A percentile compares a stretch with the other conserved stretches of the same genome.
phyloP scores from a whole-genome alignment of 2,329 filamentous ascomycete species.

The Diplodia intermedia region DNA sequence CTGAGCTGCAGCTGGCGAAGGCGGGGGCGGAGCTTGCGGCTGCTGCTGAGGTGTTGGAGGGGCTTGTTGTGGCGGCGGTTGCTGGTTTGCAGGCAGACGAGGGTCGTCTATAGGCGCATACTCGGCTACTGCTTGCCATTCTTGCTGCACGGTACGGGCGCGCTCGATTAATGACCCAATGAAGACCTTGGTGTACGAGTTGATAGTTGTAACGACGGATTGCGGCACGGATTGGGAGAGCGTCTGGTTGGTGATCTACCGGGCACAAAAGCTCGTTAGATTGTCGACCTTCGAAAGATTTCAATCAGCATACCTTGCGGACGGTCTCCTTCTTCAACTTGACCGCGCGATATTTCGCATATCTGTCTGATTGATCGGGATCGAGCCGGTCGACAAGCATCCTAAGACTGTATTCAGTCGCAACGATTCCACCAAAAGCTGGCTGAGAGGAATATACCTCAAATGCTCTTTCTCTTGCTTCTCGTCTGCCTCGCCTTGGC shows the following conservation, averaged over 20 bases:
- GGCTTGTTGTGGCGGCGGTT: slow-evolving; percentile 14
- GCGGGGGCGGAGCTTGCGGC: slow-evolving; percentile 45
- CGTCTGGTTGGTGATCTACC: slow-evolving; percentile 76
- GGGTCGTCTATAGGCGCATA: slow-evolving; percentile 62
- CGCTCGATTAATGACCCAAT: slow-evolving; percentile 77
- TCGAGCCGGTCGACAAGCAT: slow-evolving; percentile 72
- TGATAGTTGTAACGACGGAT: slow-evolving; percentile 77
- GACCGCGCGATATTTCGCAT: slow-evolving; percentile 72
- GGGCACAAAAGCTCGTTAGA: slow-evolving; percentile 1
- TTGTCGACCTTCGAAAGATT: neutral
- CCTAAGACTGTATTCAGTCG: slow-evolving; percentile 35
- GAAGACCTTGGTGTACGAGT: slow-evolving; percentile 77
- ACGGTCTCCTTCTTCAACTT: slow-evolving; percentile 74
- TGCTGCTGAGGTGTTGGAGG: slow-evolving; percentile 28
- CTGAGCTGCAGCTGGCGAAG: slow-evolving; percentile 37
- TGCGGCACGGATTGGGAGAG: slow-evolving; percentile 79
- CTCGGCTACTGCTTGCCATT: slow-evolving; percentile 67
- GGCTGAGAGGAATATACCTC: slow-evolving; percentile 42
- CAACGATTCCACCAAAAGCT: neutral
- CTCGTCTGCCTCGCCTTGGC: slow-evolving; percentile 64
- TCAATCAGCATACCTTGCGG: slow-evolving; percentile 60
- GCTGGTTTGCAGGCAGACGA: slow-evolving; percentile 44
- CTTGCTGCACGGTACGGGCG: slow-evolving; percentile 72
- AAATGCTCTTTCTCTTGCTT: slow-evolving; percentile 73
- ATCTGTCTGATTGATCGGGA: slow-evolving; percentile 70